These are phyloP conservation scores for Phaffomyces thermotolerans DNA, from an alignment of 805 yeast genomes.

Conservation along the genomic window DNA sequence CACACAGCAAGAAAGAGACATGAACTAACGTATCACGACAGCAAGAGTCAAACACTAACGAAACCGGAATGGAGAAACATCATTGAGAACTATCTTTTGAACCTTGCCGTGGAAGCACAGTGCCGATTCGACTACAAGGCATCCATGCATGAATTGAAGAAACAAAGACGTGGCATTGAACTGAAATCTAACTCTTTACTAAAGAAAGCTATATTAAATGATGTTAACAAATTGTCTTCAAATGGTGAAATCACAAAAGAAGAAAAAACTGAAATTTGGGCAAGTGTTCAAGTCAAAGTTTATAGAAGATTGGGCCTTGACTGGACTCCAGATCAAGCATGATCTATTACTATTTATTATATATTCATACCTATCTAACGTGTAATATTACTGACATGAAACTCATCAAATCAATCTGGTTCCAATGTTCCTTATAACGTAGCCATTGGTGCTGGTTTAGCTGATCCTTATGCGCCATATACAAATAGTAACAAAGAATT, in stretches of 20 bases:
- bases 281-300: constrained; percentile 52
- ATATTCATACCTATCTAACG: too few relatives aligned
- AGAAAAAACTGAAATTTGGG: constrained; percentile 56
- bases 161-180: constrained; percentile 27
- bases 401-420: too few relatives aligned
- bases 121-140: constrained; percentile 58
- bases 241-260: constrained; percentile 30
- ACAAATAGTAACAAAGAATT: too few relatives aligned
- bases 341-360: constrained; percentile 9
- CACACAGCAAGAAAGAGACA: constrained; percentile 49
- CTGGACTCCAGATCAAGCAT: constrained; percentile 43
- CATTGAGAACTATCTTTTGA: constrained; percentile 59
- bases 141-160: constrained; percentile 40
- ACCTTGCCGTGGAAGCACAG: constrained; percentile 64
- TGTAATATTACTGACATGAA: too few relatives aligned
- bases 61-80: constrained; percentile 67
- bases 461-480: too few relatives aligned
- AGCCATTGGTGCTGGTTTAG: too few relatives aligned
- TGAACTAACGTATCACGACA: constrained; percentile 15
- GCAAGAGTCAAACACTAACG: constrained; percentile 25
- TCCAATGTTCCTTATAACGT: too few relatives aligned
- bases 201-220: constrained; percentile 28
- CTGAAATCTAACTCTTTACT: constrained; percentile 9
- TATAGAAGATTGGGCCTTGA: constrained; percentile 52
- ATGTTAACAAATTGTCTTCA: constrained; percentile 22